Base-by-base conservation (phyloP, 1,284 basidiomycete species). In the Apiotrichum domesticum region DNA sequence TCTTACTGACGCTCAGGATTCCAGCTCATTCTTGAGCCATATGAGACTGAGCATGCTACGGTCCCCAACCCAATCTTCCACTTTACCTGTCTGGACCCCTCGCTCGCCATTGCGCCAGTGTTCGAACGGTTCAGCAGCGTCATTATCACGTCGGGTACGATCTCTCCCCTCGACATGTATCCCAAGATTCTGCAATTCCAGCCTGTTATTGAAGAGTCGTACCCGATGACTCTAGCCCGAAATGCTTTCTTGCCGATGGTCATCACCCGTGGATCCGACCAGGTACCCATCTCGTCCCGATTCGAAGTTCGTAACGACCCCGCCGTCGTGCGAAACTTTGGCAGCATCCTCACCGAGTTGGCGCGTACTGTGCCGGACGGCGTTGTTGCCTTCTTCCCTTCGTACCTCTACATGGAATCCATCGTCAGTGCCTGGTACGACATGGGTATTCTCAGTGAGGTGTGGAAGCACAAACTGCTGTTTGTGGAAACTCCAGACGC, bases 391-490 rank as follows among this genome's bases (percentile, higher is more conserved):
- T 99, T 99, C 83, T 99, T 99, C 78, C 96, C 96, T 14, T 94
- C 90, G 73, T 99, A 99, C 78, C 84, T 99, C 33, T 99, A 99
- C 78, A 99, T 99, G 96, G 96, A 99, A 78, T 94, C 90, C 39
- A 99, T 99, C 63, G 96, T 98, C 21, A 92, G 93, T 2, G 96
- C 96, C 11, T 99, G 96, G 96, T 97, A 98, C 74, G 96, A 99
- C 74, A 98, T 99, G 96, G 96, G 95, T 47, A 98, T 98, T 66
- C 79, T 99, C 60, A 97, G 95, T 69, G 94, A 99, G 80, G 96
- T 97, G 15, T 98, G 96, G 94, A 98, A 98, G 78, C 87, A 98
- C 80, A 99, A 99, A 78, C 83, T 99, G 47, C 94, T 99, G 61
- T 99, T 99, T 69, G 96, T 99, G 48, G 96, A 99, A 79, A 99